Evolutionary conservation across 2,329 filamentous ascomycete genomes (phyloP).

Genomic region (Diaporthe sp.): DNA sequence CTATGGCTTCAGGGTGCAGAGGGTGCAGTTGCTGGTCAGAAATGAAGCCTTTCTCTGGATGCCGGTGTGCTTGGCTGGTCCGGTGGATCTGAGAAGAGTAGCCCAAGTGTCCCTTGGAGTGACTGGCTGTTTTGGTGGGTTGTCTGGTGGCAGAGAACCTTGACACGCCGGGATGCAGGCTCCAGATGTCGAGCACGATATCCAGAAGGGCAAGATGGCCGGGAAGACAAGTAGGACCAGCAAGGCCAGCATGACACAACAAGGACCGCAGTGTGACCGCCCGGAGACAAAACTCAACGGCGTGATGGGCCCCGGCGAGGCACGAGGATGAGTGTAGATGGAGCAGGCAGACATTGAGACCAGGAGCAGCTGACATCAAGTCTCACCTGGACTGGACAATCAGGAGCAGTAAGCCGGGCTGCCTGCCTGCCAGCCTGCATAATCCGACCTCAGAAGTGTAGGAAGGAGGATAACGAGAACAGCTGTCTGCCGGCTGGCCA

Average conservation of each 20-base stretch:
- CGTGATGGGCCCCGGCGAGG: constrained; percentile 16
- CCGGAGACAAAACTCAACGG: constrained; percentile 31
- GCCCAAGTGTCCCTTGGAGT: not conserved
- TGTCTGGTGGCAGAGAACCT: not conserved
- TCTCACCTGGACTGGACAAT: not conserved
- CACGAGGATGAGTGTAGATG: constrained; percentile 30
- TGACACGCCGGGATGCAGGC: constrained; percentile 9
- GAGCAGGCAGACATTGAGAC: constrained; percentile 40
- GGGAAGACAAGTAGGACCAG: not conserved
- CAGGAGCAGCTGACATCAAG: constrained; percentile 33
- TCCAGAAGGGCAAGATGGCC: constrained; percentile 11
- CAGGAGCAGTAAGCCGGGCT: constrained; percentile 8
- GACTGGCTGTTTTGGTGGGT: not conserved
- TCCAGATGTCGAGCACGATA: constrained; percentile 10
- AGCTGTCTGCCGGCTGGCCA: constrained; percentile 19
- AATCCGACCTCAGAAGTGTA: not conserved
- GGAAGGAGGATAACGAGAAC: not conserved
- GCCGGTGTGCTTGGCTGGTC: constrained; percentile 4
- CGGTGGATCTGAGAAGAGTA: constrained; percentile 13
- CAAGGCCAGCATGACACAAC: constrained; percentile 18
- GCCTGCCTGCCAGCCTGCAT: constrained; percentile 7
- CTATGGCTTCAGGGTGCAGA: not conserved
- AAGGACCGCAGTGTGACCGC: constrained; percentile 22
- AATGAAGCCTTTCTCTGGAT: constrained; percentile 5
- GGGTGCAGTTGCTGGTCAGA: not conserved